Conservation (phyloP, 192 early-diverging fungal genomes). For the Umbelopsis ramanniana region DNA sequence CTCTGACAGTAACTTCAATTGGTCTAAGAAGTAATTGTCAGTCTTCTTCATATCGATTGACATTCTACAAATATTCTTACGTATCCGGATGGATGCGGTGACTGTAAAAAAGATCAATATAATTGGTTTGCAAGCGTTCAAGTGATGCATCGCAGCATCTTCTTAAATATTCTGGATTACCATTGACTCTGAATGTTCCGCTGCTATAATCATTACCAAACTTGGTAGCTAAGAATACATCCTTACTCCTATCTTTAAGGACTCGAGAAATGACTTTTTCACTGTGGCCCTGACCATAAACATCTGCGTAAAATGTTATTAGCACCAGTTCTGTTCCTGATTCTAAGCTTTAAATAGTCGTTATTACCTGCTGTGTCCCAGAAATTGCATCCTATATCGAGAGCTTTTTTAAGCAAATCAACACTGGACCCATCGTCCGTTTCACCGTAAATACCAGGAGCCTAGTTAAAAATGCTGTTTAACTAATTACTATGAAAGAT, state of each 20-base stretch:
- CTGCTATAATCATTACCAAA: slow-evolving; percentile 44
- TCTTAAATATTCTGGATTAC: slow-evolving; percentile 55
- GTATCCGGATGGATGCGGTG: slow-evolving; percentile 45
- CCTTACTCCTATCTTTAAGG: slow-evolving; percentile 30
- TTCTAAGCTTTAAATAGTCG: slow-evolving; percentile 2
- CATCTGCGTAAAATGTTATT: slow-evolving; percentile 5
- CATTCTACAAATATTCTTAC: slow-evolving; percentile 27
- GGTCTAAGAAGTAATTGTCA: slow-evolving; percentile 25
- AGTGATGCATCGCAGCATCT: slow-evolving; percentile 27
- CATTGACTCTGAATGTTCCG: slow-evolving; percentile 17
- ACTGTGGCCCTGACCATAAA: slow-evolving; percentile 39
- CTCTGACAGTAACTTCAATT: slow-evolving; percentile 43
- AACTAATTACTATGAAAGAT: slow-evolving; percentile 20
- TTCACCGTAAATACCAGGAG: slow-evolving; percentile 39
- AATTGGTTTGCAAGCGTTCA: slow-evolving; percentile 28
- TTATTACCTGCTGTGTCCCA: slow-evolving; percentile 63
- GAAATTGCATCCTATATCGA: slow-evolving; percentile 57
- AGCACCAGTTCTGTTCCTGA: slow-evolving; percentile 7
- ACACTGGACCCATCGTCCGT: slow-evolving; percentile 40
- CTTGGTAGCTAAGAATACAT: slow-evolving; percentile 69
- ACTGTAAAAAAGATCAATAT: slow-evolving; percentile 44
- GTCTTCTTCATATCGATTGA: slow-evolving; percentile 41
- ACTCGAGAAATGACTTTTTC: background rate
- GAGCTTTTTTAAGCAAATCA: slow-evolving; percentile 47
- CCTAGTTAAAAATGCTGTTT: slow-evolving; percentile 21